Evolutionary conservation across 345 rosid species (phyloP).

Genomic region (Trapa bicornis): DNA sequence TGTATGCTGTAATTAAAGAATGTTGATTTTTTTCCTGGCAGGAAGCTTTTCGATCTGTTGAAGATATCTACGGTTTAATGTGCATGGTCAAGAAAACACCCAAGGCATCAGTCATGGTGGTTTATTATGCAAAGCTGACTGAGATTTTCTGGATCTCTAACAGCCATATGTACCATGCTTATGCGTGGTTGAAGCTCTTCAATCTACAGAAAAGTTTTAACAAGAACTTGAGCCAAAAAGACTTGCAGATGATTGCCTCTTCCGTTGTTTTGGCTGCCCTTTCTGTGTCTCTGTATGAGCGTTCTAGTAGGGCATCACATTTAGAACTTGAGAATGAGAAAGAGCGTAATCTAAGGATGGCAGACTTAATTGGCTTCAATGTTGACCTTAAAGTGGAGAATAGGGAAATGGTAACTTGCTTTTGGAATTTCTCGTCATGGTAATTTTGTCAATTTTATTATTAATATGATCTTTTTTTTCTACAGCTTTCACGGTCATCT

Average conservation of each 20-base stretch:
- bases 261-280: constrained; percentile 90
- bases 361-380: constrained; percentile 86
- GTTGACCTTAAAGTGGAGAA: constrained; percentile 75
- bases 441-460: not conserved
- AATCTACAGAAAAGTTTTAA: constrained; percentile 89
- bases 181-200: constrained; percentile 95
- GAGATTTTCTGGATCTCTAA: constrained; percentile 93
- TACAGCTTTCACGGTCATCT: constrained; percentile 79
- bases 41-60: constrained; percentile 97
- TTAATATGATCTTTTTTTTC: constrained; percentile 8
- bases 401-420: constrained; percentile 62
- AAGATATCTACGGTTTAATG: constrained; percentile 93
- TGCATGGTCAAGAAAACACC: constrained; percentile 94
- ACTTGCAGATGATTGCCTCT: constrained; percentile 85
- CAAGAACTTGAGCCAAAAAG: constrained; percentile 90
- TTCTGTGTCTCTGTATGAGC: constrained; percentile 66
- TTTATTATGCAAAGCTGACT: constrained; percentile 86
- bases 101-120: constrained; percentile 81
- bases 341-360: constrained; percentile 84
- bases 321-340: constrained; percentile 86
- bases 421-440: not conserved
- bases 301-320: constrained; percentile 55
- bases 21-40: constrained; percentile 15
- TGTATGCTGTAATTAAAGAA: not conserved
- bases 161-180: constrained; percentile 86